Conservation (phyloP, 163 green algal genomes). For the Chlorella variabilis region DNA sequence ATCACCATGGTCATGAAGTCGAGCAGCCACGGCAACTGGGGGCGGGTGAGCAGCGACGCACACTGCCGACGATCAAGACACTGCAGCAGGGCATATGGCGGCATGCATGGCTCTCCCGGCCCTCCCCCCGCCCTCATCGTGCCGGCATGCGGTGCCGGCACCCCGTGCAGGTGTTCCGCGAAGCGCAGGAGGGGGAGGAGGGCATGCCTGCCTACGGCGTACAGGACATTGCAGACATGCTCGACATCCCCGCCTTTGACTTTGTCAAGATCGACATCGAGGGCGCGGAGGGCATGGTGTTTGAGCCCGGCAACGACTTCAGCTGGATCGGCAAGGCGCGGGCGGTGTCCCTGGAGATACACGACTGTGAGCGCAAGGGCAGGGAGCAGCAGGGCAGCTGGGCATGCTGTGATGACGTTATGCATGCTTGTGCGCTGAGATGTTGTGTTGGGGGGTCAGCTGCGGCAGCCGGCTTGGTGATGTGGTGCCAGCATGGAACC, state of each 20-base stretch:
- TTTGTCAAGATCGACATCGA: conserved; percentile 47
- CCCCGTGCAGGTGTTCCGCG: conserved; percentile 21
- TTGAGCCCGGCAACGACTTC: conserved; percentile 25
- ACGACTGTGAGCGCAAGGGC: conserved; percentile 24
- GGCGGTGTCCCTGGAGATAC: conserved; percentile 18
- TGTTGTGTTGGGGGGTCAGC: too few relatives aligned
- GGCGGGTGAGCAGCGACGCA: conserved; percentile 1
- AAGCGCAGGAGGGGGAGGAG: background rate
- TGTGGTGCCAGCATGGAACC: too few relatives aligned
- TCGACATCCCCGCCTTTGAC: conserved; percentile 33
- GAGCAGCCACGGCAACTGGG: conserved; percentile 40
- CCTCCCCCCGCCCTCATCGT: too few relatives aligned
- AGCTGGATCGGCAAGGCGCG: conserved; percentile 23
- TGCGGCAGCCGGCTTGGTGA: too few relatives aligned
- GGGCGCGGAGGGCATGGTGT: conserved; percentile 35
- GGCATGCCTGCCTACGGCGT: conserved; percentile 27
- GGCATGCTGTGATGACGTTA: background rate
- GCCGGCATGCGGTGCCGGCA: background rate
- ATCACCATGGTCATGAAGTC: conserved; percentile 21
- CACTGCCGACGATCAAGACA: too few relatives aligned
- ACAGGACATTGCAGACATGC: conserved; percentile 13
- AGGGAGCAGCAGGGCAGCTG: too few relatives aligned
- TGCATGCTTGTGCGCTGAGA: too few relatives aligned
- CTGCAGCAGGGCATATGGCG: too few relatives aligned
- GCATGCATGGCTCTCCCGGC: too few relatives aligned